Evolutionary conservation across 1,284 basidiomycete genomes (phyloP).

Genomic region (Pseudozyma tsukubaensis): DNA sequence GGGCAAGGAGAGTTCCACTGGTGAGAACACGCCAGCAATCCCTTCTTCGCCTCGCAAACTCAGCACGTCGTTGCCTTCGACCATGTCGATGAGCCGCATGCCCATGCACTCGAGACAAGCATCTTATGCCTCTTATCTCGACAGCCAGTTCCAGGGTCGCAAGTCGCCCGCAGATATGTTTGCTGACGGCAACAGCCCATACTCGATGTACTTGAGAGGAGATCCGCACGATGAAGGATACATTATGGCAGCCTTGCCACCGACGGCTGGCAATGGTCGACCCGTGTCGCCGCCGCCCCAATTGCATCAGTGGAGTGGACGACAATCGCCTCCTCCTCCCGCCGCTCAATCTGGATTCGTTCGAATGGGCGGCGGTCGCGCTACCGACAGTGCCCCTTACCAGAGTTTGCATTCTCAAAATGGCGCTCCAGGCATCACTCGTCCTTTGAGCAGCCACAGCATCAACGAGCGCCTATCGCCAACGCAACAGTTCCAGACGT

Average conservation of each 20-base stretch:
- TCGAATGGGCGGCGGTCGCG: constrained; percentile 54
- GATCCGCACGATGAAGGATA: constrained; percentile 59
- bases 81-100: constrained; percentile 42
- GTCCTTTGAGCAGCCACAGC: constrained; percentile 31
- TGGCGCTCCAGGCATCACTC: constrained; percentile 2
- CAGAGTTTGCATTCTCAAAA: constrained; percentile 18
- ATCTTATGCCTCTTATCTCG: constrained; percentile 56
- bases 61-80: constrained; percentile 31
- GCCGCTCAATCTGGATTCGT: constrained; percentile 50
- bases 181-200: constrained; percentile 40
- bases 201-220: constrained; percentile 50
- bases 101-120: constrained; percentile 56
- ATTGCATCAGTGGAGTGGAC: constrained; percentile 32
- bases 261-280: constrained; percentile 11
- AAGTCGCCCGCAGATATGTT: constrained; percentile 45
- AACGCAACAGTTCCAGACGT: constrained; percentile 20
- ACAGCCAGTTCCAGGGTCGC: constrained; percentile 40
- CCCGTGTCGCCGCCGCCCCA: constrained; percentile 38
- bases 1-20: constrained; percentile 29
- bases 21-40: constrained; percentile 21
- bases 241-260: constrained; percentile 62
- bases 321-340: constrained; percentile 35
- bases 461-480: constrained; percentile 31
- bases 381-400: constrained; percentile 55
- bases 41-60: constrained; percentile 32